Evolutionary conservation across 2,329 filamentous ascomycete species (phyloP), one percentile per base, ranked within the genome.

Genomic region (Fusarium ambrosium): DNA sequence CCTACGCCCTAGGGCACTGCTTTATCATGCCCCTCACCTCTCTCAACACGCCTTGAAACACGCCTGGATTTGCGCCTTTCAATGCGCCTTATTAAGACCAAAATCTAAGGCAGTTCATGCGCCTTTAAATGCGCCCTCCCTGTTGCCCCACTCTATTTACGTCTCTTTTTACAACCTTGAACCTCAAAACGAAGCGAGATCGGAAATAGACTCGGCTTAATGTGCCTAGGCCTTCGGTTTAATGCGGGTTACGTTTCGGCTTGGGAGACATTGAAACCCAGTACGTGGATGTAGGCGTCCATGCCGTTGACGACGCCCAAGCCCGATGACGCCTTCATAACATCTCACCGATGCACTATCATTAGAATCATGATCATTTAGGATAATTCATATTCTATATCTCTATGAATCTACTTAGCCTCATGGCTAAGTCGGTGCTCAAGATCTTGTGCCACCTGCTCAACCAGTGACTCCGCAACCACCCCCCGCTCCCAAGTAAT

Each of bases 401-500:
- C 8, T 27, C 16, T 39, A 22, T 39, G 9, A 13, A 24, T n/a
- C 14, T 18, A 5, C 5, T 2, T 36, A 7, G 2, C 9, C 24
- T 29, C 16, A 18, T 58, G 5, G 16, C 16, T 36, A 2, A 66
- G 34, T 14, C 55, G 59, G 4, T n/a, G 18, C 11, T 73, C 8
- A 5, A 74, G 6, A 2, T 67, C 56, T 2, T 13, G 11, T 1
- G 34, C 55, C n/a, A 74, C 6, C 3, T 11, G 5, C 9, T 68
- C 58, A 2, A 70, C 8, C 2, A 72, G 6, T 8, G 58, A 59
- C 2, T 74, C 66, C 1, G 24, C 55, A 13, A 75, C 32, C 7
- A 68, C n/a, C 0, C 64, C 73, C 0, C 24, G 11, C 16, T 74
- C 48, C 72, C 72, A 75, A 2, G 72, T 69, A 1, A 75, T 45